phyloP scores from a whole-genome alignment of 345 rosid species.

The sweet orange (Citrus sinensis) region DNA sequence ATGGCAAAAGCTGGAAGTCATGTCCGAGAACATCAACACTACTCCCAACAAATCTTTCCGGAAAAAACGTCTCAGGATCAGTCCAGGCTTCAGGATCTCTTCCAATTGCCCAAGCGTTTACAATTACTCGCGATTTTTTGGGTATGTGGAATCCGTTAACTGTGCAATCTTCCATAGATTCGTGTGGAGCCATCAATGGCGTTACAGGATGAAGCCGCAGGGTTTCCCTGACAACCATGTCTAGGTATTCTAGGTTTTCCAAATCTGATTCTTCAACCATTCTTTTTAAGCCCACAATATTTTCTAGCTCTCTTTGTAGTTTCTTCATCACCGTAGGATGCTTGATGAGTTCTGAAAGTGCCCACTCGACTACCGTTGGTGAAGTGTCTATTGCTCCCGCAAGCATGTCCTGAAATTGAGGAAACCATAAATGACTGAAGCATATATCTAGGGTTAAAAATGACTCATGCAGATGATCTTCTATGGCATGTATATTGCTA shows the following conservation, averaged over 20 bases:
- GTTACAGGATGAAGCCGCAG: constrained; percentile 44
- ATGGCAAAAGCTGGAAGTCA: constrained; percentile 45
- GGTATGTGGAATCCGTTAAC: constrained; percentile 36
- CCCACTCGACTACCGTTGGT: constrained; percentile 32
- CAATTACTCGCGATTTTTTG: constrained; percentile 21
- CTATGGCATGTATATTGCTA: too few relatives aligned
- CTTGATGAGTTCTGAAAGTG: constrained; percentile 29
- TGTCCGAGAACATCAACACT: constrained; percentile 30
- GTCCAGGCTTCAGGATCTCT: constrained; percentile 34
- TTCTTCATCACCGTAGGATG: constrained; percentile 32
- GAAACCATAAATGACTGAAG: too few relatives aligned
- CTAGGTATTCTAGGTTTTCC: constrained; percentile 25
- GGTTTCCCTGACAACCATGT: constrained; percentile 47
- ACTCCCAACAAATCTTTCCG: constrained; percentile 36
- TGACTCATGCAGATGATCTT: too few relatives aligned
- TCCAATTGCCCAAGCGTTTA: constrained; percentile 44
- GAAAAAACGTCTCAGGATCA: constrained; percentile 33
- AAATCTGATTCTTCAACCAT: constrained; percentile 47
- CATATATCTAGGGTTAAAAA: too few relatives aligned
- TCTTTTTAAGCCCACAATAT: constrained; percentile 32
- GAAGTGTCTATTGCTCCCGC: constrained; percentile 27
- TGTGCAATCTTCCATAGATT: constrained; percentile 26
- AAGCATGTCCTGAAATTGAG: too few relatives aligned
- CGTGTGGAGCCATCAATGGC: constrained; percentile 35
- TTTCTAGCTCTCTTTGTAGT: constrained; percentile 37